Conservation (phyloP, 176 grass and related monocot species). For the Hordeum vulgare region MorexV3_pseudomolecules_assembly NC_058519.1:618323769-618324268, state of each 20-base stretch:
- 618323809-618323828: constrained; percentile 59
- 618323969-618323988: constrained; percentile 13
- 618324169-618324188: constrained; percentile 78
- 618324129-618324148: constrained; percentile 56
- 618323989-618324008: constrained; percentile 4
- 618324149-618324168: constrained; percentile 41
- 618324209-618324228: constrained; percentile 59
- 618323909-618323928: constrained; percentile 80
- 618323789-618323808: neutral
- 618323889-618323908: constrained; percentile 92
- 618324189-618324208: constrained; percentile 89
- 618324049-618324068: constrained; percentile 84
- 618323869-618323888: constrained; percentile 81
- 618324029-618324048: constrained; percentile 87
- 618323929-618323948: constrained; percentile 85
- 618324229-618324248: constrained; percentile 67
- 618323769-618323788: neutral
- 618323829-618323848: constrained; percentile 96
- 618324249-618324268: constrained; percentile 83
- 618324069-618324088: constrained; percentile 85
- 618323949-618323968: constrained; percentile 57
- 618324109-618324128: constrained; percentile 82
- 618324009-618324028: neutral
- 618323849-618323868: constrained; percentile 49
- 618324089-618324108: constrained; percentile 96